These are phyloP conservation scores for Amylocystis lapponica DNA, from an alignment of 768 basidiomycete genomes.

Conservation along the genomic window DNA sequence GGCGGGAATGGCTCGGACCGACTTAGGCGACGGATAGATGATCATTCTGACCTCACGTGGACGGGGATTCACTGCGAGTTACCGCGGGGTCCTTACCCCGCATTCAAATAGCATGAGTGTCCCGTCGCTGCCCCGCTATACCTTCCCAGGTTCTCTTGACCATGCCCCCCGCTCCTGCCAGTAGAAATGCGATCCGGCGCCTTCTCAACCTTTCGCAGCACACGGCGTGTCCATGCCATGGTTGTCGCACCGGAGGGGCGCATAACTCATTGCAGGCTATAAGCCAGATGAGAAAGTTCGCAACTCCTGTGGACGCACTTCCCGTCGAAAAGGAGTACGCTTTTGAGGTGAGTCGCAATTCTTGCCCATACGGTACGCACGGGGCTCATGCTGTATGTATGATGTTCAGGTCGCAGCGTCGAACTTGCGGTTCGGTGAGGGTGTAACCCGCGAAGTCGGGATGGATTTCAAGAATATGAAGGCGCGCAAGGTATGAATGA, in stretches of 20 bases:
- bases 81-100: too few relatives aligned
- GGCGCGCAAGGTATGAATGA: slow-evolving; percentile 60
- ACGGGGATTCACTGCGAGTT: too few relatives aligned
- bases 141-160: not conserved
- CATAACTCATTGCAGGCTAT: slow-evolving; percentile 40
- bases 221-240: slow-evolving; percentile 75
- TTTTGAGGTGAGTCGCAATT: slow-evolving; percentile 56
- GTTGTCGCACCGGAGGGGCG: slow-evolving; percentile 42
- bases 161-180: slow-evolving; percentile 31
- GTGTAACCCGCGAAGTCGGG: slow-evolving; percentile 85
- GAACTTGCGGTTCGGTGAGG: slow-evolving; percentile 85
- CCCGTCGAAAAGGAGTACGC: slow-evolving; percentile 81
- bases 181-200: slow-evolving; percentile 60
- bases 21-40: too few relatives aligned
- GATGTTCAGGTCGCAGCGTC: slow-evolving; percentile 68
- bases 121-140: too few relatives aligned
- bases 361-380: not conserved
- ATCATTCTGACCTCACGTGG: too few relatives aligned
- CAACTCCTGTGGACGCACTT: slow-evolving; percentile 61
- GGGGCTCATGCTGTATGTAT: not conserved
- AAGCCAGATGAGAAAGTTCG: slow-evolving; percentile 64
- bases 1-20: too few relatives aligned
- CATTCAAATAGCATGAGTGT: too few relatives aligned
- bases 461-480: slow-evolving; percentile 95
- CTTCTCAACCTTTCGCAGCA: slow-evolving; percentile 75